Base-by-base conservation (phyloP, 2,329 filamentous ascomycete species). In the Botrytis porri region DNA sequence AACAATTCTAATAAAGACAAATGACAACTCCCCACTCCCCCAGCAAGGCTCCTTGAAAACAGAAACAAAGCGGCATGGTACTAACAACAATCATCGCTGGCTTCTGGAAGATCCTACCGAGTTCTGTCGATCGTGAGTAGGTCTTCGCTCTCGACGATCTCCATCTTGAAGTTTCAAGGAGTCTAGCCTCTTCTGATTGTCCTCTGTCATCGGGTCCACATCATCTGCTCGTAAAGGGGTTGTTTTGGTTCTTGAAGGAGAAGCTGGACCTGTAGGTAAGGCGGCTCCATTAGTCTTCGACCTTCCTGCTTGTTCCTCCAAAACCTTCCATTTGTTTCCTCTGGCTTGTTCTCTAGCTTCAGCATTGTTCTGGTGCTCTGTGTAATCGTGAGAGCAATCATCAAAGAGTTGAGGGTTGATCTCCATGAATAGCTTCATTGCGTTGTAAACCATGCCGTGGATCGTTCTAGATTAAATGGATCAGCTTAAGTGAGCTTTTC, bases 371-470 rank as follows among this genome's bases (percentile, higher is more conserved):
- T 98, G 95, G 79, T 96, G 92, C 82, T 98, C 95, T 8, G 95
- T 97, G 83, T 99, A 99, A 76, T 98, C 95, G 80, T 98, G 95
- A 51, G 96, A 98, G 84, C 96, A 99, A 81, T 99, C 96, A 79
- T 99, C 96, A 79, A 99, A 99, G 35, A 99, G 88, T 82, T 98
- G 95, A 16, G 96, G 96, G 82, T 98, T 98, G 80, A 99, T 98
- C 82, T 99, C 96, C 96, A 99, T 99, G 83, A 99, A 99, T 54
- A 99, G 88, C 83, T 99, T 99, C 96, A 99, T 98, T 73, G 96
- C 96, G 80, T 98, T 99, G 83, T 98, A 98, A 18, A 99, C 96
- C 95, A 99, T 98, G 81, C 96, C 96, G 81, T 99, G 96, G 77
- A 99, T 99, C 12, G 96, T 99, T 80, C 96, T 98, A 76, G 2